Evolutionary conservation across 2,329 filamentous ascomycete genomes (phyloP).

Genomic region (Catunica adiposa): DNA sequence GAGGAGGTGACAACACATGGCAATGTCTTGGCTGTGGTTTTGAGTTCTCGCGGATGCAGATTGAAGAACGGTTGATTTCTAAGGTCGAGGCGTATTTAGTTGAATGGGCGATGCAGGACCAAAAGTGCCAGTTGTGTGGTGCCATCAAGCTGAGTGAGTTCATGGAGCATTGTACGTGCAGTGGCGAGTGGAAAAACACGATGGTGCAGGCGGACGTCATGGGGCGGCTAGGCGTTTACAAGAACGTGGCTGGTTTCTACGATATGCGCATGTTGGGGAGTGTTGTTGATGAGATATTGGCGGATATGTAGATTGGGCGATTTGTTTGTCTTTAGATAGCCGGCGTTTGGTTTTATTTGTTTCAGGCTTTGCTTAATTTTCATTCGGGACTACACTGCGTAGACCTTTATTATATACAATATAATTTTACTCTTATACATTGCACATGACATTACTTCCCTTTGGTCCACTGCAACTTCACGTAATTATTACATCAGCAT

Average conservation of each 20-base stretch:
- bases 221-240: conserved; percentile 51
- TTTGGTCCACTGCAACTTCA: neutral
- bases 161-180: conserved; percentile 91
- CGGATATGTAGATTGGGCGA: conserved; percentile 24
- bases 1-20: conserved; percentile 39
- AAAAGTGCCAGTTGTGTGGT: conserved; percentile 58
- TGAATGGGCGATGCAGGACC: conserved; percentile 76
- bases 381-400: too few relatives aligned
- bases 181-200: conserved; percentile 65
- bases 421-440: neutral
- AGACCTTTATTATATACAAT: neutral
- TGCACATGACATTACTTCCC: neutral
- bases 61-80: conserved; percentile 70
- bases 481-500: conserved; percentile 1
- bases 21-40: conserved; percentile 59
- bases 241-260: conserved; percentile 62
- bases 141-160: conserved; percentile 79
- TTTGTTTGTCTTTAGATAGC: neutral
- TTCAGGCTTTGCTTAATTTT: neutral
- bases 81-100: conserved; percentile 59
- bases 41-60: conserved; percentile 58
- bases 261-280: conserved; percentile 64
- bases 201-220: conserved; percentile 48
- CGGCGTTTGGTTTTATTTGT: neutral
- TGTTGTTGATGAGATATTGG: conserved; percentile 50